A percentile compares a stretch with the other conserved stretches of the same genome.
phyloP scores from a whole-genome alignment of 495 filamentous ascomycete species.

The Aspergillus haitiensis region DNA sequence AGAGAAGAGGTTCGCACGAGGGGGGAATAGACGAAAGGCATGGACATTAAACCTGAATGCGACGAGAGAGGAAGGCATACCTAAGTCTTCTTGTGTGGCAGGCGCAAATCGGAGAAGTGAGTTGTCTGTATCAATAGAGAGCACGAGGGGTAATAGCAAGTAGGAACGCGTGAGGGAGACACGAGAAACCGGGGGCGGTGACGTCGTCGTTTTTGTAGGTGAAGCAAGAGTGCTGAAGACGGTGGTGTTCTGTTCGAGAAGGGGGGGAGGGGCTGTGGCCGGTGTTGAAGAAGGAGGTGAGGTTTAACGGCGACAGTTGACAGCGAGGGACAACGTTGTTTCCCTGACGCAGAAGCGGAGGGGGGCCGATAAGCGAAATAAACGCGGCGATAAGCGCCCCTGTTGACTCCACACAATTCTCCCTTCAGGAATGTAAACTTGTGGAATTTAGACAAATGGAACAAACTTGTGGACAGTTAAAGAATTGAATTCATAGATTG shows the following conservation, averaged over 20 bases:
- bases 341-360: conserved; percentile 14
- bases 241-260: neutral
- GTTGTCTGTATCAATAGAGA: neutral
- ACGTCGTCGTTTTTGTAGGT: neutral
- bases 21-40: conserved; percentile 1
- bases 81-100: conserved; percentile 12
- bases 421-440: neutral
- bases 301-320: conserved; percentile 1
- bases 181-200: neutral
- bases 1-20: conserved; percentile 2
- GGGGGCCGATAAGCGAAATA: conserved; percentile 28
- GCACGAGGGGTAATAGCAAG: conserved; percentile 1
- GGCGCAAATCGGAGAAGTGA: conserved; percentile 12
- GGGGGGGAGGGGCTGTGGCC: neutral
- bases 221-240: neutral
- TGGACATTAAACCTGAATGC: conserved; percentile 1
- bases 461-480: neutral
- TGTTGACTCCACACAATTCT: conserved; percentile 5
- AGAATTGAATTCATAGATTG: conserved; percentile 2
- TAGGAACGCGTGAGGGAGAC: conserved; percentile 5
- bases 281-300: conserved; percentile 2
- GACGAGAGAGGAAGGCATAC: conserved; percentile 18
- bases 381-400: conserved; percentile 28
- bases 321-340: conserved; percentile 8
- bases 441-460: neutral